Base-by-base conservation (phyloP, 108 stramenopile genomes). In the Mayamaea pseudoterrestris region DNA sequence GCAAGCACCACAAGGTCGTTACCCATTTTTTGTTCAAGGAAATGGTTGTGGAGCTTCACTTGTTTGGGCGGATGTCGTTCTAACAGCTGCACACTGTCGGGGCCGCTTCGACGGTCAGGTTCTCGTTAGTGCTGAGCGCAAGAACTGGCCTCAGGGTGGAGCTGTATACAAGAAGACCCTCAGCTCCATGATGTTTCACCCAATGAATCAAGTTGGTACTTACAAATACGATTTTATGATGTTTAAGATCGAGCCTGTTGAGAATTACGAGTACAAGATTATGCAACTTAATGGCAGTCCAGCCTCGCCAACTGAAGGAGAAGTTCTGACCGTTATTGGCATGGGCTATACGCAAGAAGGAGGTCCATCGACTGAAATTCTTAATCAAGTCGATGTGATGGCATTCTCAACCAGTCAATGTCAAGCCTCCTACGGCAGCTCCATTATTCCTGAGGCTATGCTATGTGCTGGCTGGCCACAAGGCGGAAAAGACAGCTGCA, bases 81-180 rank as follows among this genome's bases (percentile, higher is more conserved):
- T 74, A 25, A 66, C 68, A 1, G 55, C 68, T 1, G 73, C 68
- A 0, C 73, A 74, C 41, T 74, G 73, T 30, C 63, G 27, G 3
- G 3, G 3, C 8, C 31, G 31, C 48, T 49, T 34, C 27, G 6
- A 24, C 5, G 27, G 27, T 23, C 17, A 5, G 5, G 44, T 45
- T 20, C n/a, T 45, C 13, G 27, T 49, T n/a, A 31, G 48, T 7
- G 13, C 48, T 7, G n/a, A 26, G 7, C 48, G 31, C n/a, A n/a
- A n/a, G n/a, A n/a, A n/a, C n/a, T n/a, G n/a, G 12, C n/a, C n/a
- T n/a, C 32, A 34, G 32, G 32, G 32, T 8, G 32, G 12, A 34
- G 11, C 11, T 34, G 32, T 34, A 8, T 11, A 11, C 12, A 12
- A 8, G 8, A 8, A 34, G 8, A n/a, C n/a, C n/a, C n/a, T n/a